A percentile compares a stretch with the other conserved stretches of the same genome.
Conservation (phyloP, 2,329 filamentous ascomycete genomes). For the Zasmidium cellare region DNA sequence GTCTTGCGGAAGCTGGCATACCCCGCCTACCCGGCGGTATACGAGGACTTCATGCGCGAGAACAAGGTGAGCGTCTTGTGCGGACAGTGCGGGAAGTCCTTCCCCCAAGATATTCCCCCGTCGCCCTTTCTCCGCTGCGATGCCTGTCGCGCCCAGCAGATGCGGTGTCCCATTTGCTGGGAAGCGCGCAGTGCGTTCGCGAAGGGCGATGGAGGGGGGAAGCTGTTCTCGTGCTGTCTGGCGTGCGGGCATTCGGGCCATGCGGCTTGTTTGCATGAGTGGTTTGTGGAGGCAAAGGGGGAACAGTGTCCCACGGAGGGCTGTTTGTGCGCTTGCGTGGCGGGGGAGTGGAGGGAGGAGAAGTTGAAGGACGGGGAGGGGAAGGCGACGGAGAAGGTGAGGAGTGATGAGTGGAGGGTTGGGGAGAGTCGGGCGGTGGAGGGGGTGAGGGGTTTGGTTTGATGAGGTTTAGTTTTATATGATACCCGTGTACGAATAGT, state of each 20-base stretch:
- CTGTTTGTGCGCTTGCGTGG: conserved; percentile 58
- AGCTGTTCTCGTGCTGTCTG: conserved; percentile 51
- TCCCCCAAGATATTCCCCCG: conserved; percentile 43
- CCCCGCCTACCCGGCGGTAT: conserved; percentile 56
- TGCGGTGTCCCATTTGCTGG: conserved; percentile 47
- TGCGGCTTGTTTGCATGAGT: conserved; percentile 56
- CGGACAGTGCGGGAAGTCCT: conserved; percentile 57
- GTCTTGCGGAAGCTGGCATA: conserved; percentile 58
- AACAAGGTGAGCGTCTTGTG: conserved; percentile 57
- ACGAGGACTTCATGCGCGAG: conserved; percentile 57
- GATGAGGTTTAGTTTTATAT: neutral
- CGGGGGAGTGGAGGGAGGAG: conserved; percentile 18
- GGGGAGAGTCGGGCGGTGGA: conserved; percentile 45
- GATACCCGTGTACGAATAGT: conserved; percentile 1
- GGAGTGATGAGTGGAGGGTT: conserved; percentile 45
- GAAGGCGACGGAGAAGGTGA: conserved; percentile 36
- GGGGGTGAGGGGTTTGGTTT: conserved; percentile 31
- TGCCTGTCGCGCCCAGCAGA: conserved; percentile 47
- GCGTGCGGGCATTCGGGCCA: conserved; percentile 63
- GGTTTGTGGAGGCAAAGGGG: conserved; percentile 53
- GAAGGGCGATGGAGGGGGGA: conserved; percentile 4
- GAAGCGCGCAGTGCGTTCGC: conserved; percentile 40
- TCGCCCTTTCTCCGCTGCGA: conserved; percentile 53
- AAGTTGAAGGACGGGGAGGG: conserved; percentile 32
- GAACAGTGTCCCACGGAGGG: conserved; percentile 61